Evolutionary conservation across 805 yeast genomes (phyloP).

Genomic region (Cyberlindnera maclurae): DNA sequence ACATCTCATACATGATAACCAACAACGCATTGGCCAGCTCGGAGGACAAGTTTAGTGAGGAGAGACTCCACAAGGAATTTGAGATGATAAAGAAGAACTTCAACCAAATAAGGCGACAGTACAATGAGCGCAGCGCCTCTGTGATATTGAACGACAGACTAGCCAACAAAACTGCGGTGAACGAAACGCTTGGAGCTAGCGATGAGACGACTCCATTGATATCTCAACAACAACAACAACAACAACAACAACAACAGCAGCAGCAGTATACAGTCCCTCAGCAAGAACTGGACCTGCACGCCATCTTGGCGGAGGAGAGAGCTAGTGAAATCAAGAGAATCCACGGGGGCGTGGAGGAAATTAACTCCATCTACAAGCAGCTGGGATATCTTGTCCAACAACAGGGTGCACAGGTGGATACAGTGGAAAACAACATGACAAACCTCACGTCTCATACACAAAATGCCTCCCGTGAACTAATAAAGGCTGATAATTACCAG

Average conservation of each 20-base stretch:
- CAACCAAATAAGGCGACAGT: slow-evolving; percentile 35
- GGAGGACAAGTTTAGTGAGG: slow-evolving; percentile 23
- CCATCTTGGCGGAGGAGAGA: slow-evolving; percentile 61
- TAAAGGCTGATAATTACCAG: slow-evolving; percentile 72
- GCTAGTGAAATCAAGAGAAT: slow-evolving; percentile 66
- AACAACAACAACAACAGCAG: slow-evolving; percentile 28
- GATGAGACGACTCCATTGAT: slow-evolving; percentile 16
- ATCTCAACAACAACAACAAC: slow-evolving; percentile 4
- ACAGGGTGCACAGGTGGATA: slow-evolving; percentile 81
- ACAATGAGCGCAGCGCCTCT: slow-evolving; percentile 41
- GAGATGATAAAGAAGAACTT: slow-evolving; percentile 41
- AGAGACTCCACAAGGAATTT: slow-evolving; percentile 50
- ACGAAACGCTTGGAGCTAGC: slow-evolving; percentile 13
- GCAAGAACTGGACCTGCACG: slow-evolving; percentile 57
- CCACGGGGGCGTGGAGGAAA: slow-evolving; percentile 73
- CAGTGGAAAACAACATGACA: slow-evolving; percentile 73
- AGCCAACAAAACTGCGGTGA: slow-evolving; percentile 12
- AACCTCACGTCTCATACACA: slow-evolving; percentile 58
- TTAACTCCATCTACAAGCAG: slow-evolving; percentile 79
- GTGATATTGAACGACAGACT: slow-evolving; percentile 28
- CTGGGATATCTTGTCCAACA: slow-evolving; percentile 70
- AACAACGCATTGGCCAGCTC: slow-evolving; percentile 8
- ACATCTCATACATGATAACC: slow-evolving; percentile 18
- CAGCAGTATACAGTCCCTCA: slow-evolving; percentile 32
- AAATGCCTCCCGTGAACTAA: slow-evolving; percentile 62